Percentiles rank a stretch among this genome's conserved stretches.
phyloP scores from a whole-genome alignment of 2,329 filamentous ascomycete genomes.

The Tolypocladium guangdongense region DNA sequence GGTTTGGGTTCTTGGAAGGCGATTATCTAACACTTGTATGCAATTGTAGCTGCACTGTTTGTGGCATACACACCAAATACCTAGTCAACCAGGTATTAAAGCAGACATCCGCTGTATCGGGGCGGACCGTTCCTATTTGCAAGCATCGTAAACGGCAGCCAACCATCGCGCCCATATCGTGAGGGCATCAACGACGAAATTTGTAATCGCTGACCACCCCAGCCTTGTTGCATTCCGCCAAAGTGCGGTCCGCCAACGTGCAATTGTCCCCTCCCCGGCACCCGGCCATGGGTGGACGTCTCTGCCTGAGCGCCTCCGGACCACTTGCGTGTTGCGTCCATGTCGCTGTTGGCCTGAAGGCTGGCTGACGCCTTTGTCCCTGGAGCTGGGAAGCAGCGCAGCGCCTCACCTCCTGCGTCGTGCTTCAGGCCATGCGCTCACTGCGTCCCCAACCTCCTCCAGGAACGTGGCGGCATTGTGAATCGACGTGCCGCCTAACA shows the following conservation, averaged over 20 bases:
- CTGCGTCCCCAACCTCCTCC: conserved; percentile 84
- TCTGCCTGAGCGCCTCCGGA: neutral
- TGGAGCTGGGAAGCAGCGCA: neutral
- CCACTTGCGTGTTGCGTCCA: neutral
- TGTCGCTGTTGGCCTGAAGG: neutral
- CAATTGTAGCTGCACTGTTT: neutral
- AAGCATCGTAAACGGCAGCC: too few relatives aligned
- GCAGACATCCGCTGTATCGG: neutral
- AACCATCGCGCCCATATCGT: neutral
- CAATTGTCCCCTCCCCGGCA: neutral
- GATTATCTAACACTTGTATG: neutral
- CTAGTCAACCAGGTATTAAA: too few relatives aligned
- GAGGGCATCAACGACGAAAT: neutral
- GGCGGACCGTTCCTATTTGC: too few relatives aligned
- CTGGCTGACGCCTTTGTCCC: neutral
- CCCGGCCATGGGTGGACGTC: neutral
- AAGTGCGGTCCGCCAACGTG: neutral
- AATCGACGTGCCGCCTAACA: conserved; percentile 77
- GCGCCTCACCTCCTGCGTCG: conserved; percentile 11
- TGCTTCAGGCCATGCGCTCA: conserved; percentile 73
- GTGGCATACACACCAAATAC: too few relatives aligned
- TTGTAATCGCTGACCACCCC: neutral
- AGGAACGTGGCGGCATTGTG: conserved; percentile 84
- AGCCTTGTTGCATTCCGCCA: neutral
- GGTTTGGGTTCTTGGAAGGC: neutral